Percentiles rank a stretch among this genome's conserved stretches.
Evolutionary conservation across 305 asterid species (phyloP).

Genomic region (Solanum aculeatissimum): DNA sequence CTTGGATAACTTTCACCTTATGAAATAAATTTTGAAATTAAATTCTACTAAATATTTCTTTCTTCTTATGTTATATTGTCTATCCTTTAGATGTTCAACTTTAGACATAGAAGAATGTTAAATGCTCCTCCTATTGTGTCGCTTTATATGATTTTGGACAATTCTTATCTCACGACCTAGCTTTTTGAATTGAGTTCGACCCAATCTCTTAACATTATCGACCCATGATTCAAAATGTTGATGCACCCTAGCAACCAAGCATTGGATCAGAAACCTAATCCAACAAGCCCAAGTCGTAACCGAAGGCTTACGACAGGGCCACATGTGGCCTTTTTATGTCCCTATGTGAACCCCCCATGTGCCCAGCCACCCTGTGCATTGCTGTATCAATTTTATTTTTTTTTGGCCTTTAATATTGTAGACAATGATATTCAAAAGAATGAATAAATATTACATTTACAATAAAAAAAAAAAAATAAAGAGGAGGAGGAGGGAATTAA

Average conservation of each 20-base stretch:
- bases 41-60: neutral
- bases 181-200: neutral
- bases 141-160: neutral
- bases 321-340: constrained; percentile 15
- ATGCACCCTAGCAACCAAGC: constrained; percentile 58
- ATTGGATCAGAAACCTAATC: constrained; percentile 8
- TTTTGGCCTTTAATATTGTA: neutral
- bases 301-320: constrained; percentile 16
- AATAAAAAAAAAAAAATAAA: neutral
- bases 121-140: neutral
- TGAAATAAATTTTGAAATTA: neutral
- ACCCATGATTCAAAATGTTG: neutral
- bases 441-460: neutral
- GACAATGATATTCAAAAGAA: neutral
- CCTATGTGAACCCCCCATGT: constrained; percentile 32
- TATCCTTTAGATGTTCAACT: neutral
- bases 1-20: neutral
- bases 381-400: constrained; percentile 1
- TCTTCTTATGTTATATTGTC: neutral
- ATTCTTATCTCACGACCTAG: neutral
- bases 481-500: neutral
- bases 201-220: neutral
- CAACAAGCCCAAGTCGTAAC: constrained; percentile 16
- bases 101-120: fast-evolving
- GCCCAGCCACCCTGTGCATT: constrained; percentile 30